Percentiles rank a stretch among this genome's conserved stretches.
phyloP scores from a whole-genome alignment of 768 basidiomycete species.

The Rickenella mellea region DNA sequence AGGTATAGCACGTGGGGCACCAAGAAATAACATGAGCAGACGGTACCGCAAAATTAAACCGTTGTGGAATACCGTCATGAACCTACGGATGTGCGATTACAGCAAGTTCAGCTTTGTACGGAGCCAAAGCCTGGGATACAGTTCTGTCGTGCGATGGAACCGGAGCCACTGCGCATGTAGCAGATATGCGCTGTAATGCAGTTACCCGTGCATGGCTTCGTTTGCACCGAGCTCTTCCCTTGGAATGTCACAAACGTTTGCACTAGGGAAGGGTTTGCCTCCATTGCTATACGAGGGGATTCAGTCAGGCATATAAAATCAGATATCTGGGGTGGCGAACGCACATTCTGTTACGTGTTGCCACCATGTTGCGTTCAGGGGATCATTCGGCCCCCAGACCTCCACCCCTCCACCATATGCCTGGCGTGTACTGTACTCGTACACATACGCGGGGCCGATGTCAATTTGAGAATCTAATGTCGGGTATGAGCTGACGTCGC shows the following conservation, averaged over 20 bases:
- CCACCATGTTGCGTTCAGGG: constrained; percentile 80
- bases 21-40: no score
- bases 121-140: constrained; percentile 59
- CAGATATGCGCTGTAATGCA: constrained; percentile 65
- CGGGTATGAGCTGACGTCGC: constrained; percentile 52
- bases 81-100: constrained; percentile 10
- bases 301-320: neutral
- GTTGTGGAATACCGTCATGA: no score
- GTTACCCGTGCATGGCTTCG: constrained; percentile 45
- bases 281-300: neutral
- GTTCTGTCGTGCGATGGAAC: constrained; percentile 46
- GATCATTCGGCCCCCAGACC: constrained; percentile 53
- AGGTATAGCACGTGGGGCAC: no score
- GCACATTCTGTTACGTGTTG: constrained; percentile 66
- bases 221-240: constrained; percentile 55
- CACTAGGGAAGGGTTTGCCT: constrained; percentile 43
- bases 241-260: constrained; percentile 63
- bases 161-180: constrained; percentile 70
- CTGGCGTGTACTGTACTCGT: constrained; percentile 65
- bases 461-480: constrained; percentile 44
- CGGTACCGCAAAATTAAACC: no score
- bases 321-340: constrained; percentile 9
- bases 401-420: constrained; percentile 51
- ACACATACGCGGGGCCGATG: constrained; percentile 51
- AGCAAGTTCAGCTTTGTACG: constrained; percentile 27